phyloP scores from a whole-genome alignment of 768 basidiomycete species.

The Pulveroboletus ravenelii region DNA sequence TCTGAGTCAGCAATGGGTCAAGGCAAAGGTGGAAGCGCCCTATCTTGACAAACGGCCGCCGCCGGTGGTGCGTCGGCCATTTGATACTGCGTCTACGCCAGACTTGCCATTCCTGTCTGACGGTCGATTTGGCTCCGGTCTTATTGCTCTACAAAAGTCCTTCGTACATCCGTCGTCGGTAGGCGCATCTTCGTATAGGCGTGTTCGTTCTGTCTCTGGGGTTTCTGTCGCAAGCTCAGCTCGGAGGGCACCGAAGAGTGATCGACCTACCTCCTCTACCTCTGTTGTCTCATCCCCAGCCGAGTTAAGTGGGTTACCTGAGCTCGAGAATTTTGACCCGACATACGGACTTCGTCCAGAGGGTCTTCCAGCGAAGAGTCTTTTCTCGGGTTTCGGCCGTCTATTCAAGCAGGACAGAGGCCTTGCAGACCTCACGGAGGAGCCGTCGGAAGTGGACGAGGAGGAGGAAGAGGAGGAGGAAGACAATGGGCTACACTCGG shows the following conservation, averaged over 20 bases:
- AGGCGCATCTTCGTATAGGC: conserved; percentile 14
- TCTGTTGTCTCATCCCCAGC: conserved; percentile 17
- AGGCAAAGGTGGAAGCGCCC: conserved; percentile 89
- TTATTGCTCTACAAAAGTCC: conserved; percentile 20
- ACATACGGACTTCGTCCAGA: conserved; percentile 95
- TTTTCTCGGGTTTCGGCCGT: conserved; percentile 73
- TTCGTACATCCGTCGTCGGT: conserved; percentile 24
- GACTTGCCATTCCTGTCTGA: conserved; percentile 30
- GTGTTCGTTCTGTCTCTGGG: conserved; percentile 40
- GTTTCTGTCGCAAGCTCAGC: conserved; percentile 35
- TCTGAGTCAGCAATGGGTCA: conserved; percentile 93
- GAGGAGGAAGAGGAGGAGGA: conserved; percentile 30
- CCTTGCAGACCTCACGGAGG: conserved; percentile 78
- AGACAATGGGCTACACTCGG: conserved; percentile 46
- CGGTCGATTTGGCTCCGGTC: conserved; percentile 9
- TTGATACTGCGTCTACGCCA: conserved; percentile 42
- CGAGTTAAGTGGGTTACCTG: conserved; percentile 31
- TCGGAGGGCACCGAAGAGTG: conserved; percentile 22
- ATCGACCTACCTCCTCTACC: conserved; percentile 16
- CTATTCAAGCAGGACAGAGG: conserved; percentile 66
- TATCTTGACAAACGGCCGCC: conserved; percentile 60
- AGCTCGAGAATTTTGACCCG: conserved; percentile 87
- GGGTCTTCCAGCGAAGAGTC: conserved; percentile 78
- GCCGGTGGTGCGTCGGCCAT: conserved; percentile 27
- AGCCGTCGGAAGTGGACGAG: conserved; percentile 40